These are phyloP conservation scores for Lasiodiplodia sp. DNA, from an alignment of 2,329 filamentous ascomycete species.

Conservation along the genomic window DNA sequence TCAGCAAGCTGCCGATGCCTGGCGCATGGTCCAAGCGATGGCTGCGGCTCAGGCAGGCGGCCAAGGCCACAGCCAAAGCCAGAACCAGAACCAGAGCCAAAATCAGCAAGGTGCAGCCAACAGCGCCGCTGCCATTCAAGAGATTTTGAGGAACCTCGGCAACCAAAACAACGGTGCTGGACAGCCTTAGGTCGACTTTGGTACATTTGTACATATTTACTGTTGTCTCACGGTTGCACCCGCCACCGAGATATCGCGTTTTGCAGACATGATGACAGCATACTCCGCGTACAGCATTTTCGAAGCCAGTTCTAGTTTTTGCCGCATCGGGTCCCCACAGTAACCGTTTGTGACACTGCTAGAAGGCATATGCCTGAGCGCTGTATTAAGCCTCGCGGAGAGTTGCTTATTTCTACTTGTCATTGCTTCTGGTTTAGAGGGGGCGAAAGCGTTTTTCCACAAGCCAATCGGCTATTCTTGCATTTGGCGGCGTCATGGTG, in stretches of 20 bases:
- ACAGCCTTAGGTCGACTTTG: not conserved
- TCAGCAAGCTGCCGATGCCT: conserved; percentile 24
- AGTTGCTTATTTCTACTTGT: not conserved
- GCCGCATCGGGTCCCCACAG: not conserved
- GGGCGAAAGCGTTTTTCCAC: not conserved
- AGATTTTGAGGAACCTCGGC: conserved; percentile 16
- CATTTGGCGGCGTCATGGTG: conserved; percentile 10
- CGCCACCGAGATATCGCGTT: conserved; percentile 8
- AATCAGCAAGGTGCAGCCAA: conserved; percentile 3
- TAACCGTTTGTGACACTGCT: not conserved
- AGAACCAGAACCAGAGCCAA: not conserved
- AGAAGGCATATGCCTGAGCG: not conserved
- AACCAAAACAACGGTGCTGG: conserved; percentile 19
- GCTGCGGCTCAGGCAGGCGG: conserved; percentile 23
- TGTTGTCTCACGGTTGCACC: not conserved
- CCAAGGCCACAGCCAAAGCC: conserved; percentile 8
- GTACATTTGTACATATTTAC: conserved; percentile 17
- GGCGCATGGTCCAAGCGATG: conserved; percentile 26
- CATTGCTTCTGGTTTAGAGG: not conserved
- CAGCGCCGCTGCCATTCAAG: conserved; percentile 11
- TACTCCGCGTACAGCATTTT: not conserved
- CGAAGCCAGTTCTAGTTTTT: too few relatives aligned
- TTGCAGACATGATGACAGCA: conserved; percentile 9
- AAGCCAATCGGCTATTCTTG: not conserved
- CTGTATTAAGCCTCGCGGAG: not conserved